Conservation (phyloP, 495 filamentous ascomycete genomes). For the Annulohypoxylon stygium region DNA sequence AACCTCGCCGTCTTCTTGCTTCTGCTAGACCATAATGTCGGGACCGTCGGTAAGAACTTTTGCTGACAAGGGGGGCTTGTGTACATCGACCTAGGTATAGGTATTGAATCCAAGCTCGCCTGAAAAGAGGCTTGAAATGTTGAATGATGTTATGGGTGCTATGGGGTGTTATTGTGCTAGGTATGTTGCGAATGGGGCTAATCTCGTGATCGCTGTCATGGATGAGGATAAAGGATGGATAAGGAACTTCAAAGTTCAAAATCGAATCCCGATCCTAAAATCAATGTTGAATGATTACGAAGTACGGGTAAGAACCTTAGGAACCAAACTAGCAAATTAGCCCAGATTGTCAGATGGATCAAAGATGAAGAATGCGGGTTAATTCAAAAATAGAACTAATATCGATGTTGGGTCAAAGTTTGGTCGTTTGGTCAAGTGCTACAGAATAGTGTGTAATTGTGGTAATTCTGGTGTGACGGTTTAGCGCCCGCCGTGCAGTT, state of each 20-base stretch:
- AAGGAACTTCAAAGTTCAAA: background rate
- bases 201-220: constrained; percentile 44
- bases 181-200: constrained; percentile 38
- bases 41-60: constrained; percentile 41
- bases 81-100: background rate
- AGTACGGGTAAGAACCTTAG: background rate
- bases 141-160: constrained; percentile 23
- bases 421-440: background rate
- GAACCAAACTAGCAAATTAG: constrained; percentile 34
- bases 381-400: constrained; percentile 55
- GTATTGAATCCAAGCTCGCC: background rate
- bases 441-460: background rate
- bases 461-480: constrained; percentile 35
- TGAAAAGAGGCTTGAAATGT: constrained; percentile 28
- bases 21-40: constrained; percentile 37
- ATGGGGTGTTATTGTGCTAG: no score
- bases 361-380: constrained; percentile 37
- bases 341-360: constrained; percentile 18
- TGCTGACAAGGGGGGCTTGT: constrained; percentile 17
- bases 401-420: constrained; percentile 29
- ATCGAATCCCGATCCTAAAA: background rate
- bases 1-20: constrained; percentile 4
- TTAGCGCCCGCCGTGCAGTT: constrained; percentile 47
- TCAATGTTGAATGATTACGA: background rate
- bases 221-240: constrained; percentile 20